Evolutionary conservation across 495 filamentous ascomycete species (phyloP).

Genomic region (Tuber borchii): DNA sequence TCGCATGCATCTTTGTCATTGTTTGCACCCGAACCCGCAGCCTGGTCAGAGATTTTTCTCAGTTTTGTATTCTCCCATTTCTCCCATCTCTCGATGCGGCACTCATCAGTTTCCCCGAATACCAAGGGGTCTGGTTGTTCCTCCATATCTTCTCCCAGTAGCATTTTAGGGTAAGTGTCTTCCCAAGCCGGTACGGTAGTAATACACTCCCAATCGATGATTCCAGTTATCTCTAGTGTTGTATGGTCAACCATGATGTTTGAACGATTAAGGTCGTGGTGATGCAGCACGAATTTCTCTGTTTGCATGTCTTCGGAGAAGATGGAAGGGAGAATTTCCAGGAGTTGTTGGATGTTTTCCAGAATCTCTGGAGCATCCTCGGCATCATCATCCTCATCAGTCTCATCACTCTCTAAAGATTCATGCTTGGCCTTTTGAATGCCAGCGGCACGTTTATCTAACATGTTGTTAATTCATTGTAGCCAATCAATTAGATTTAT

Average conservation of each 20-base stretch:
- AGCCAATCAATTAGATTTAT: neutral
- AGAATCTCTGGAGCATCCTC: slow-evolving; percentile 11
- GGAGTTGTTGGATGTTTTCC: slow-evolving; percentile 7
- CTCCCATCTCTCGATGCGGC: slow-evolving; percentile 27
- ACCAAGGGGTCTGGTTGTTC: slow-evolving; percentile 38
- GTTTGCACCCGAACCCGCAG: slow-evolving; percentile 17
- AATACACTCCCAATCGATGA: slow-evolving; percentile 54
- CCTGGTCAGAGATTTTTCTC: slow-evolving; percentile 16
- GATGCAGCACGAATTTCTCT: slow-evolving; percentile 43
- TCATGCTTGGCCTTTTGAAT: slow-evolving; percentile 7
- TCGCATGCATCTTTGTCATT: slow-evolving; percentile 38
- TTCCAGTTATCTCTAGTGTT: slow-evolving; percentile 45
- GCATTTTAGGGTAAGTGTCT: slow-evolving; percentile 48
- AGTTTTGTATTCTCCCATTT: slow-evolving; percentile 29
- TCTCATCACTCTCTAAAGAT: slow-evolving; percentile 19
- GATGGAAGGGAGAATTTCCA: slow-evolving; percentile 16
- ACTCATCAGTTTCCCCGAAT: slow-evolving; percentile 38
- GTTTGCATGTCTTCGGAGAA: slow-evolving; percentile 29
- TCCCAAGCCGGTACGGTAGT: slow-evolving; percentile 49
- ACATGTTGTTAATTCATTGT: neutral
- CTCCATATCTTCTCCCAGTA: slow-evolving; percentile 36
- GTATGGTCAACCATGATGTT: slow-evolving; percentile 50
- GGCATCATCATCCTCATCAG: slow-evolving; percentile 14
- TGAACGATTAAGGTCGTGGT: slow-evolving; percentile 48
- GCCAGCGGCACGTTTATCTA: neutral